These are phyloP conservation scores for Vitis hybrid DNA, from an alignment of 177 flowering plant species.

Conservation along the genomic window DNA sequence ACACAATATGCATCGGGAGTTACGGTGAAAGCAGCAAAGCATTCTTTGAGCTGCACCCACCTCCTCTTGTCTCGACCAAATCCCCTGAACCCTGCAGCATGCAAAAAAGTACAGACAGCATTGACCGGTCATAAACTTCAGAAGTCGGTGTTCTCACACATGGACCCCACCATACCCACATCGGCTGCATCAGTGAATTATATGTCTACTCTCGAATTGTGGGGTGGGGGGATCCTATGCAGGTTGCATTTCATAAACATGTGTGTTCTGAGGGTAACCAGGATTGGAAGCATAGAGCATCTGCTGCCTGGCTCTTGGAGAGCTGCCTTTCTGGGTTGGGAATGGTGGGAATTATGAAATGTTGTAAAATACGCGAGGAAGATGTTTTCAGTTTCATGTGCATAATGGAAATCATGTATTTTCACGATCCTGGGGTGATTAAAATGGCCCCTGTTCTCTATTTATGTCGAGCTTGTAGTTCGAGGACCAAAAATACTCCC, in stretches of 20 bases:
- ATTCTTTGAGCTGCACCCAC: constrained; percentile 48
- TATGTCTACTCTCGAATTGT: no score
- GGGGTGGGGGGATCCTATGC: background rate
- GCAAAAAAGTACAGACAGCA: constrained; percentile 22
- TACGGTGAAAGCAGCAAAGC: constrained; percentile 45
- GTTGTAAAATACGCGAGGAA: background rate
- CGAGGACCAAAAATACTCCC: background rate
- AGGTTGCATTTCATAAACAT: background rate
- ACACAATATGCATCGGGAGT: constrained; percentile 76
- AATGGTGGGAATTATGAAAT: background rate
- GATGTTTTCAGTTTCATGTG: background rate
- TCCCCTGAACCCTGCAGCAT: constrained; percentile 37
- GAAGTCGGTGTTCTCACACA: constrained; percentile 24
- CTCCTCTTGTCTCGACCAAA: constrained; percentile 39
- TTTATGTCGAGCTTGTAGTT: background rate
- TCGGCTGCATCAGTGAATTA: background rate
- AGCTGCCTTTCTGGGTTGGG: background rate
- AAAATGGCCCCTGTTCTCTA: background rate
- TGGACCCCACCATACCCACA: constrained; percentile 11
- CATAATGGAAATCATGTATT: background rate
- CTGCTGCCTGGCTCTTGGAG: no score
- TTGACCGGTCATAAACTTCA: constrained; percentile 24
- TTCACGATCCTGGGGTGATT: background rate
- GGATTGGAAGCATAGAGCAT: background rate
- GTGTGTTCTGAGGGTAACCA: background rate